Evolutionary conservation across 1,284 basidiomycete species (phyloP), one percentile per base, ranked within the genome.

Genomic region (Thecaphora thlaspeos): DNA sequence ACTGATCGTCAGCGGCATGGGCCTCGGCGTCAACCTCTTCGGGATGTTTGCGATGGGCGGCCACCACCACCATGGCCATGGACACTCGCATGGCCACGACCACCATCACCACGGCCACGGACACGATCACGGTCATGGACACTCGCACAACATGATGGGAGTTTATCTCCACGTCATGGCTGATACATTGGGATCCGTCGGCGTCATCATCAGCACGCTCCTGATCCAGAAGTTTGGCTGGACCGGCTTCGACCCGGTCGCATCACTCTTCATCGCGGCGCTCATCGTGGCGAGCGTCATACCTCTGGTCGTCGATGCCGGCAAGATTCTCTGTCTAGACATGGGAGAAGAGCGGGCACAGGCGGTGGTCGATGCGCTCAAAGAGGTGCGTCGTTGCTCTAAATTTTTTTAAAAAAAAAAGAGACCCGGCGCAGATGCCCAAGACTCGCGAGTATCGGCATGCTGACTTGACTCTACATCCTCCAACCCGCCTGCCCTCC

Each of bases 121-220:
- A 21, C 76, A 71, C 43, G 57, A 68, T 32, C 73, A 77, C 26
- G 68, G 61, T 3, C 75, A 73, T 71, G 87, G 88, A 17, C 91
- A 94, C 73, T 91, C 89, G 78, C 91, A 98, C 79, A 98, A 98
- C 78, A 99, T 99, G 95, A 88, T 92, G 43, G 95, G 95, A n/a
- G 92, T 98, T 14, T 98, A 98, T 78, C 80, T 98, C 56, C 81
- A 82, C 59, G 80, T 82, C 34, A 77, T 82, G 75, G 81, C 81
- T 18, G 81, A 81, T 48, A 81, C 81, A 23, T 74, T 82, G 18
- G 91, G 91, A 41, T 93, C 91, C 11, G 93, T 98, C 18, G 95
- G 95, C n/a, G 95, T 99, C 9, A 98, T 99, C 74, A 84, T 97
- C 48, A 97, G 93, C 21, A 99, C 95, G 3, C 81, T 98, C 15